Evolutionary conservation across 192 early-diverging fungal genomes (phyloP).

Genomic region (Rhizophagus clarus): DNA sequence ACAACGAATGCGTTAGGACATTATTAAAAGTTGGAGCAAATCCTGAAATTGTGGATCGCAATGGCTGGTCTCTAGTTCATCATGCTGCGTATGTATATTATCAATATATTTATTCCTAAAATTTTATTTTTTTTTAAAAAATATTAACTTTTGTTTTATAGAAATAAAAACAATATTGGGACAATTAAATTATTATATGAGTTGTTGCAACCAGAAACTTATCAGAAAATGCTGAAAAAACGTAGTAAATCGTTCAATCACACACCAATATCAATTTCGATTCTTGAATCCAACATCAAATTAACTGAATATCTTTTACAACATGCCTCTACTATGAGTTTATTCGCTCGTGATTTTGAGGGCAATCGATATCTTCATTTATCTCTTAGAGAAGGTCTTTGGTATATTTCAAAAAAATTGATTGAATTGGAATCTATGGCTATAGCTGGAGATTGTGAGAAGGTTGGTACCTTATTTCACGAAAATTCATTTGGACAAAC

Average conservation of each 20-base stretch:
- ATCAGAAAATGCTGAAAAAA: neutral
- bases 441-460: neutral
- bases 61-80: neutral
- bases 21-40: constrained; percentile 19
- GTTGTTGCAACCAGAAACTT: neutral
- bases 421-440: neutral
- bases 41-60: neutral
- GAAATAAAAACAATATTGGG: neutral
- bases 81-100: constrained; percentile 11
- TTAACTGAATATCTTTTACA: neutral
- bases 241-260: neutral
- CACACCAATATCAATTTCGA: constrained; percentile 1
- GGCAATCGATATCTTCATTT: constrained; percentile 9
- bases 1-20: neutral
- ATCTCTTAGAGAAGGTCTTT: neutral
- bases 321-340: neutral
- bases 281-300: neutral
- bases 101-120: too few relatives aligned
- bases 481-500: constrained; percentile 14
- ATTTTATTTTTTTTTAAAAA: too few relatives aligned
- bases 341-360: neutral
- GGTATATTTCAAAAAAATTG: neutral
- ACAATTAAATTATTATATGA: neutral
- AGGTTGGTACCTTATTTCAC: neutral
- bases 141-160: neutral